Evolutionary conservation across 805 yeast genomes (phyloP), one percentile per base, ranked within the genome.

Genomic region (Pichia deserticola): DNA sequence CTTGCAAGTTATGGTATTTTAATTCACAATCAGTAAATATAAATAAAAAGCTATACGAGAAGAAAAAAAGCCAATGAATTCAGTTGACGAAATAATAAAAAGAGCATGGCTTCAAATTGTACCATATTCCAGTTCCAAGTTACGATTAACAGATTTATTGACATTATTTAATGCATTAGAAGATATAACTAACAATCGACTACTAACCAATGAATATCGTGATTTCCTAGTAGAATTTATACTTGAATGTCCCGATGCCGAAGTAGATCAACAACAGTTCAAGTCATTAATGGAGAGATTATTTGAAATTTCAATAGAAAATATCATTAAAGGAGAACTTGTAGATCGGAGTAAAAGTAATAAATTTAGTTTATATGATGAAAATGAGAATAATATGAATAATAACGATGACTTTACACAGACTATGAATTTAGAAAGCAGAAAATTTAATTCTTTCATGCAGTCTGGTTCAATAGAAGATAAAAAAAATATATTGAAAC

Each of bases 191-290:
- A 44, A 40, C 8, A 45, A 38, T 15, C 48, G 37, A 28, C 30
- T 57, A 5, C 25, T 57, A 12, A 49, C 59, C 4, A 25, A 40
- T 5, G 61, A 57, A 13, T 53, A 50, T n/a, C 37, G 56, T 11
- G 45, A 53, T 7, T 55, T 57, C 44, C 40, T 56, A 29, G 43
- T 54, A 15, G 60, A 57, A 29, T 51, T 54, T 32, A 49, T 54
- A 20, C 9, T 56, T 7, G 50, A 51, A 13, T 48, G 55, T 28
- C 53, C 54, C 5, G 44, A 37, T 25, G 40, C 34, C 9, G 44
- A 42, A 25, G 49, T 58, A 5, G 37, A 49, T 3, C 50, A 46
- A 15, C 29, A 37, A 2, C 55, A 57, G n/a, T 58, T 58, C 30
- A 51, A 50, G n/a, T 40, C 48, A 13, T 36, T 58, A 8, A 55